A percentile compares a stretch with the other conserved stretches of the same genome.
These are phyloP conservation scores for Exophiala xenobiotica DNA, from an alignment of 2,329 filamentous ascomycete species.

Conservation along the genomic window DNA sequence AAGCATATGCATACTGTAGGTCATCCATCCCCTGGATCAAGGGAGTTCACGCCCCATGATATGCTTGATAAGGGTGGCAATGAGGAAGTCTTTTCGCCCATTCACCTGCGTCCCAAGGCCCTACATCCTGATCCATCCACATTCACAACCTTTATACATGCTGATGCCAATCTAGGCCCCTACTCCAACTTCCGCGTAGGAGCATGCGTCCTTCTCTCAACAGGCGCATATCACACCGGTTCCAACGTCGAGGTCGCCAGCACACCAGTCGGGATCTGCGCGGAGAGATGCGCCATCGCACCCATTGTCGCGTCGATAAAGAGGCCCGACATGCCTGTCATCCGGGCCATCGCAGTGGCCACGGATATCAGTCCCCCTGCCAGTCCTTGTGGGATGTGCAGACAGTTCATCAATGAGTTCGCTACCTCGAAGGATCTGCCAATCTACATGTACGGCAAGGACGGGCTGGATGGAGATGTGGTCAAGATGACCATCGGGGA, in stretches of 20 bases:
- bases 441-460: constrained; percentile 88
- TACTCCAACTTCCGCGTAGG: constrained; percentile 94
- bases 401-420: constrained; percentile 63
- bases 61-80: too few species aligned
- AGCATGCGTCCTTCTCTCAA: constrained; percentile 67
- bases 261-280: constrained; percentile 93
- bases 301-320: constrained; percentile 63
- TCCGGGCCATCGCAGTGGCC: constrained; percentile 80
- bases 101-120: too few species aligned
- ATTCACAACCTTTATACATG: too few species aligned
- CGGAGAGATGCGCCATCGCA: constrained; percentile 84
- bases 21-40: too few species aligned
- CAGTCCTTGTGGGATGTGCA: constrained; percentile 88
- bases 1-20: constrained; percentile 80
- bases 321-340: constrained; percentile 49
- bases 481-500: constrained; percentile 69
- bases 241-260: constrained; percentile 92
- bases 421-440: constrained; percentile 58
- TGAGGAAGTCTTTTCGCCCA: too few species aligned
- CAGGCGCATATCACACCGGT: constrained; percentile 63
- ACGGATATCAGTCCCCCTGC: constrained; percentile 70
- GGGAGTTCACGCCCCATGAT: too few species aligned
- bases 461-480: constrained; percentile 51
- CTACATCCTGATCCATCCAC: too few species aligned
- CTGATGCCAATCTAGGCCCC: constrained; percentile 53